A percentile compares a stretch with the other conserved stretches of the same genome.
Conservation (phyloP, 208 protist genomes). For the Spongospora subterranea region DNA sequence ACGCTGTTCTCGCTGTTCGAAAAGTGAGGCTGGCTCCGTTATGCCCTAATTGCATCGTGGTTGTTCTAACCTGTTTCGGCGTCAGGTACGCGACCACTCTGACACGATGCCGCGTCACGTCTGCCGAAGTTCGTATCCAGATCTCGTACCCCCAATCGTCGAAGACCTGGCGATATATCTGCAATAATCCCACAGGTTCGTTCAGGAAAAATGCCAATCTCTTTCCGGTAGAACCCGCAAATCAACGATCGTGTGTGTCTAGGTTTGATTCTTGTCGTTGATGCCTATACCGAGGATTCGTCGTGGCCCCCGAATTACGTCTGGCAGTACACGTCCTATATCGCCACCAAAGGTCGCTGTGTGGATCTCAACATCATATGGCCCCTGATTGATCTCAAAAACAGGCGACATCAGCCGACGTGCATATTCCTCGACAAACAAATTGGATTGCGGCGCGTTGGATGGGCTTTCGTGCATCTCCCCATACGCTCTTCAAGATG, state of each 20-base stretch:
- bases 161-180: background rate
- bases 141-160: background rate
- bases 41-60: background rate
- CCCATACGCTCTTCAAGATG: conserved; percentile 16
- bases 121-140: background rate
- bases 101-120: conserved; percentile 9
- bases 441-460: background rate
- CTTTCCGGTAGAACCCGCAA: background rate
- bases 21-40: background rate
- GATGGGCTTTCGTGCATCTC: conserved; percentile 27
- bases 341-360: background rate
- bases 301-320: background rate
- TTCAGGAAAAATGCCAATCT: background rate
- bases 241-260: no score
- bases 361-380: no score
- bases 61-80: background rate
- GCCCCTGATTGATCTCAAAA: no score
- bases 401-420: no score
- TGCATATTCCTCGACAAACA: no score
- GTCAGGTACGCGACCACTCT: background rate
- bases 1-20: background rate
- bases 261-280: background rate
- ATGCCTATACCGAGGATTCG: background rate
- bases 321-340: background rate
- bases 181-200: background rate